A percentile compares a stretch with the other conserved stretches of the same genome.
phyloP scores from a whole-genome alignment of 345 rosid genomes.

The Abelmoschus esculentus region DNA sequence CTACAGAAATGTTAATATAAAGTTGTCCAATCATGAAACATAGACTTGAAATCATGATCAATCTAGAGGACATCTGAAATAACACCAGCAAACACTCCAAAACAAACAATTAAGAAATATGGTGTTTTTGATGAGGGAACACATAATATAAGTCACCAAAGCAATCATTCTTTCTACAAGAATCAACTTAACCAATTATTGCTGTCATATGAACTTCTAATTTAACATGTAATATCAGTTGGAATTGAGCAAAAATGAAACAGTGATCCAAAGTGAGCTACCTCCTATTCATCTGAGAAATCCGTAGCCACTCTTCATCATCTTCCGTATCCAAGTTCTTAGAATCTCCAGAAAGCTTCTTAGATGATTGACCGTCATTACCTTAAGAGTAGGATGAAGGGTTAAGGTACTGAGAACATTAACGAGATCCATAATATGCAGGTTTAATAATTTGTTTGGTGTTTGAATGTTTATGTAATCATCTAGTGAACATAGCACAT shows the following conservation, averaged over 20 bases:
- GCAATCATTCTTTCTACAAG: neutral
- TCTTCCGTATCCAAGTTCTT: slow-evolving; percentile 30
- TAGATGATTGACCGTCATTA: slow-evolving; percentile 22
- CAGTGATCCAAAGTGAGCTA: slow-evolving; percentile 13
- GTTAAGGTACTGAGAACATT: neutral
- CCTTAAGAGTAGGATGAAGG: slow-evolving; percentile 18
- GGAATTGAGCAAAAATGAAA: neutral
- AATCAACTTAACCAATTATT: neutral
- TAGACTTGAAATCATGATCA: neutral
- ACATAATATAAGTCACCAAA: neutral
- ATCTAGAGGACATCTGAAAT: neutral
- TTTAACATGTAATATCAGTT: neutral
- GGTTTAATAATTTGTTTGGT: neutral
- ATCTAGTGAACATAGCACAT: neutral
- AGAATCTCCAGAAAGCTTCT: slow-evolving; percentile 25
- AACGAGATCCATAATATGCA: neutral
- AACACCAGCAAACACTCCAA: neutral
- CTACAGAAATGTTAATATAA: neutral
- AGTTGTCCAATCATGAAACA: neutral
- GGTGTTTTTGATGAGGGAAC: neutral
- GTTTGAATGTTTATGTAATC: neutral
- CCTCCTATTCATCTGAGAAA: slow-evolving; percentile 66
- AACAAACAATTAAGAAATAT: neutral
- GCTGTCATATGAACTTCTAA: neutral
- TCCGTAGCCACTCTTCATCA: slow-evolving; percentile 56